Evolutionary conservation across 2,329 filamentous ascomycete species (phyloP).

Genomic region (Ophiostoma himal-ulmi): DNA sequence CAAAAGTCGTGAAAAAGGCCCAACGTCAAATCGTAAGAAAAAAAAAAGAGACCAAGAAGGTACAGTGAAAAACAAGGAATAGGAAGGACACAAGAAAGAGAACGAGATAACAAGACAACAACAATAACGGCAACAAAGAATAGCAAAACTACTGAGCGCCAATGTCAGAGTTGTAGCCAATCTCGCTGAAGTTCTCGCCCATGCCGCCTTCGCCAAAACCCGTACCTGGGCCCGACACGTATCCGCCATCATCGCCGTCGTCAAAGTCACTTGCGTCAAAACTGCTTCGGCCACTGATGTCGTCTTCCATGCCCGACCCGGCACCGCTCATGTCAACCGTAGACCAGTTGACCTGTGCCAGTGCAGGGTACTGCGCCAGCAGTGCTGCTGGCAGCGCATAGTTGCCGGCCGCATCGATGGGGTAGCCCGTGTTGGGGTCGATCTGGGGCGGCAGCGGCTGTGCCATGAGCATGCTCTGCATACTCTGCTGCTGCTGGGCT

Average conservation of each 20-base stretch:
- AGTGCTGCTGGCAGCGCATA: conserved; percentile 80
- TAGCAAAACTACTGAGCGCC: conserved; percentile 31
- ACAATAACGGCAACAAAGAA: neutral
- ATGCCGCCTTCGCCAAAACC: conserved; percentile 54
- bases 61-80: conserved; percentile 13
- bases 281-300: conserved; percentile 70
- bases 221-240: conserved; percentile 57
- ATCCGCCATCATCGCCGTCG: conserved; percentile 65
- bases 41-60: conserved; percentile 11
- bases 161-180: conserved; percentile 50
- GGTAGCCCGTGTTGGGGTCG: conserved; percentile 54
- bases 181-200: conserved; percentile 50
- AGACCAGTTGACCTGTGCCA: conserved; percentile 86
- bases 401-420: conserved; percentile 49
- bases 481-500: conserved; percentile 29
- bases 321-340: conserved; percentile 58
- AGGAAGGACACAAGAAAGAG: conserved; percentile 4
- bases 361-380: conserved; percentile 82
- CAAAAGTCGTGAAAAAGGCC: neutral
- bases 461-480: conserved; percentile 54
- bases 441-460: conserved; percentile 33
- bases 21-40: neutral
- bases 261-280: conserved; percentile 78
- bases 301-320: conserved; percentile 68
- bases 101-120: conserved; percentile 13